Base-by-base conservation (phyloP, 768 basidiomycete genomes). In the Stropharia rugosoannulata region DNA sequence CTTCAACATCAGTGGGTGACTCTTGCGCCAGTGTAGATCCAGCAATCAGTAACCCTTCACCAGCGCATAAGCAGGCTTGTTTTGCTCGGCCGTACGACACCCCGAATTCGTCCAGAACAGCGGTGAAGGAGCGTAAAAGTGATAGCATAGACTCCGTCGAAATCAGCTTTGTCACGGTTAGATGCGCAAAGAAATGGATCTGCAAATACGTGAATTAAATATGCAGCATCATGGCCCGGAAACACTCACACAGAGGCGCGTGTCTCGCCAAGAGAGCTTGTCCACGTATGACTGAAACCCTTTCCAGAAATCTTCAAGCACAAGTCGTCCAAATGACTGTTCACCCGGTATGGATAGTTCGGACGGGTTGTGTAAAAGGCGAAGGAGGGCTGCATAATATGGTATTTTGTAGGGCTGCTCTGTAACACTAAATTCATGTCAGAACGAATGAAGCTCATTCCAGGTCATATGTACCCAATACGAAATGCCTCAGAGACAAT, bases 331-430 rank as follows among this genome's bases (percentile, higher is more conserved):
- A 0, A 90, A 68, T 0, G 84, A 75, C 16, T 73, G 75, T 35
- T 71, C 71, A 39, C 78, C 80, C 27, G 71, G 60, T 29, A 70
- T 70, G 3, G 68, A 64, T 41, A 72, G 68, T 4, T 70, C 73
- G 5, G 71, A 68, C 37, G 70, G 75, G 63, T 83, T 80, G 62
- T 84, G 80, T 38, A 98, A 75, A 38, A 85, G 72, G 18, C 86
- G 80, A 46, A 97, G 78, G 15, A 98, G 73, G 10, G 90, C 84
- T 11, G 92, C 92, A 71, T 94, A 95, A 66, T 86, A 90, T 0
- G 93, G 89, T 36, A 92, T 89, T 77, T 98, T 99, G 77, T 85
- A 95, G 0, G 95, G 95, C 63, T 97, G 90, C 72, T 98, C 93
- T 0, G 89, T 93, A 50, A 93, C 84, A 48, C 92, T 94, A 65